phyloP scores from a whole-genome alignment of 2,329 filamentous ascomycete genomes.

The Biscogniauxia marginata region DNA sequence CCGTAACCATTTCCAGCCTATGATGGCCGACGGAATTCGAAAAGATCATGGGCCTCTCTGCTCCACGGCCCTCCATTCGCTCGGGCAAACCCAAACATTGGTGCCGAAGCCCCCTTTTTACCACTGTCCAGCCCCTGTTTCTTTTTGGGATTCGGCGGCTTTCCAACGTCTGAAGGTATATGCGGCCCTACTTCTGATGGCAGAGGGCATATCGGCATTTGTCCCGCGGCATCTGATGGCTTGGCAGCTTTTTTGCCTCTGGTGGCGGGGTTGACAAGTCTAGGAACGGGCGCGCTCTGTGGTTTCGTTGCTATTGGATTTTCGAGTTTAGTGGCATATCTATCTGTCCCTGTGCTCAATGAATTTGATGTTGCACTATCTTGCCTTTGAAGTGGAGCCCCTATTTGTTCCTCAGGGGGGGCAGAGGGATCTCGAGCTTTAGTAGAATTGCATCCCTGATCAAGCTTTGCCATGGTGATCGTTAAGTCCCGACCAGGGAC shows the following conservation, averaged over 20 bases:
- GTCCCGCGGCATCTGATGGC: constrained; percentile 50
- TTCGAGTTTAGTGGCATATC: neutral
- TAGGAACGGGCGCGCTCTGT: constrained; percentile 8
- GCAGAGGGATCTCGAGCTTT: neutral
- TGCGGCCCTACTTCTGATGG: constrained; percentile 16
- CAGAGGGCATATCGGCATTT: constrained; percentile 40
- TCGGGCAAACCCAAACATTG: constrained; percentile 45
- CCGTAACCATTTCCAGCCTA: constrained; percentile 2
- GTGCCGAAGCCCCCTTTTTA: constrained; percentile 12
- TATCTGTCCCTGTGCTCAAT: neutral
- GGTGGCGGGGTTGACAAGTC: constrained; percentile 48
- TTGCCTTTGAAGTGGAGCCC: neutral
- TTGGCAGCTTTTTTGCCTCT: constrained; percentile 53
- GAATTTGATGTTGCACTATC: neutral
- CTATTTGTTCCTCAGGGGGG: neutral
- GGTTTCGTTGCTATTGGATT: constrained; percentile 2
- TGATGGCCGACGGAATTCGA: constrained; percentile 58
- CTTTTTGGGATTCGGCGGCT: constrained; percentile 7
- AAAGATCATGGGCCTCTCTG: constrained; percentile 64
- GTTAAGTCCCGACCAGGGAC: neutral
- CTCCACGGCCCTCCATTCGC: constrained; percentile 66
- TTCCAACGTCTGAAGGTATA: neutral
- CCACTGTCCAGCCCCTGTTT: constrained; percentile 6
- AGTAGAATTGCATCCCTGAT: neutral
- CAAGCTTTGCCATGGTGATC: neutral